Conservation (phyloP, 345 rosid species). For the Salix viminalis region DNA sequence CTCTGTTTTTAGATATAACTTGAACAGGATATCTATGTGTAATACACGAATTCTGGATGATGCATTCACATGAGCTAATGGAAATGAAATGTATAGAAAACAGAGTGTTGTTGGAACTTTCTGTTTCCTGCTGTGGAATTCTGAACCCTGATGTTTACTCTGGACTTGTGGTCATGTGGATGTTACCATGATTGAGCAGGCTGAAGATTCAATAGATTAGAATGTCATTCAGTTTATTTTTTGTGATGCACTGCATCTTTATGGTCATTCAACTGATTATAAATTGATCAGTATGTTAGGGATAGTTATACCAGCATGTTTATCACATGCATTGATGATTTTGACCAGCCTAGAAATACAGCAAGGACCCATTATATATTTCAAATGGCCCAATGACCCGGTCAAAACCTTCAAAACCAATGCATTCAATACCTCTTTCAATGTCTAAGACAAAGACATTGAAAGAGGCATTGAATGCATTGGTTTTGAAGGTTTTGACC, state of each 20-base stretch:
- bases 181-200: background rate
- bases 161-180: background rate
- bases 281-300: background rate
- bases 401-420: too few relatives aligned
- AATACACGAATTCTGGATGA: background rate
- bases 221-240: background rate
- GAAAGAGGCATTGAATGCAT: too few relatives aligned
- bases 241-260: background rate
- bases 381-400: too few relatives aligned
- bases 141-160: background rate
- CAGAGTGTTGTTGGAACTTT: background rate
- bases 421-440: too few relatives aligned
- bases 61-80: background rate
- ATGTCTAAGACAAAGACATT: too few relatives aligned
- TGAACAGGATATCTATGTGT: background rate
- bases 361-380: too few relatives aligned
- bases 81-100: background rate
- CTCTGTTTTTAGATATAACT: background rate
- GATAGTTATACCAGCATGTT: background rate
- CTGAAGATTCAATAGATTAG: background rate
- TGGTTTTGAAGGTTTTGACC: too few relatives aligned
- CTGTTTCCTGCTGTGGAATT: background rate
- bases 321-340: background rate
- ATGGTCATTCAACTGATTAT: background rate
- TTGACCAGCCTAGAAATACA: too few relatives aligned